Percentiles rank a stretch among this genome's conserved stretches.
Conservation (phyloP, 768 basidiomycete species). For the Rhodotorula babjevae region DNA sequence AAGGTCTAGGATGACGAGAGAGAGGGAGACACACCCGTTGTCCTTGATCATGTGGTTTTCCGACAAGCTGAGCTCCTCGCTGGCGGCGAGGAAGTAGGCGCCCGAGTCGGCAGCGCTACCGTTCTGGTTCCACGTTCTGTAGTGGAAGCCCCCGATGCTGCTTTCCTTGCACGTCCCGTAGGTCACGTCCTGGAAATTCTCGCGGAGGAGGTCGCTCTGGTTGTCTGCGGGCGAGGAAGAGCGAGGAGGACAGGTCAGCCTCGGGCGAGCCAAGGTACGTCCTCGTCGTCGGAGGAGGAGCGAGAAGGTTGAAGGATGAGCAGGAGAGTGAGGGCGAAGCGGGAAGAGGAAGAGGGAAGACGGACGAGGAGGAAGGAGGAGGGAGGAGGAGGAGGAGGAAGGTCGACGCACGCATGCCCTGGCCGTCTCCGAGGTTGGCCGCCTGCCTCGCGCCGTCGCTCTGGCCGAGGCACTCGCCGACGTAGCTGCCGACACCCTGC, state of each 20-base stretch:
- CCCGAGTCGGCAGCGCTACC: slow-evolving; percentile 71
- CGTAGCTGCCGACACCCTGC: background rate
- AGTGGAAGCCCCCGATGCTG: slow-evolving; percentile 78
- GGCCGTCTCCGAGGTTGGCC: slow-evolving; percentile 78
- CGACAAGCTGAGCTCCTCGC: slow-evolving; percentile 53
- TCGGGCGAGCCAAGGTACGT: too few relatives aligned
- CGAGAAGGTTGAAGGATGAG: too few relatives aligned
- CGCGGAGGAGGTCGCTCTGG: slow-evolving; percentile 77
- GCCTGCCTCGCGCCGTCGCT: slow-evolving; percentile 63
- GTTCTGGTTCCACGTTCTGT: slow-evolving; percentile 81
- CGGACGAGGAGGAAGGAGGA: too few relatives aligned
- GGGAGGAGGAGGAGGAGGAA: background rate
- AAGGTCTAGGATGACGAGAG: too few relatives aligned
- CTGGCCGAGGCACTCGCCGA: slow-evolving; percentile 73
- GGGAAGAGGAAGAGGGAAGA: background rate
- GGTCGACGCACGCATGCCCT: slow-evolving; percentile 58
- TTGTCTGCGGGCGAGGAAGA: slow-evolving; percentile 56
- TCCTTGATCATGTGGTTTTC: slow-evolving; percentile 62
- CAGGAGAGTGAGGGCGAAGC: too few relatives aligned
- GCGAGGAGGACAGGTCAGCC: too few relatives aligned
- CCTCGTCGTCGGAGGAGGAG: too few relatives aligned
- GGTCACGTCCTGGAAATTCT: slow-evolving; percentile 71
- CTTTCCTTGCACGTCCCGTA: slow-evolving; percentile 84
- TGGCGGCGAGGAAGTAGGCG: slow-evolving; percentile 80
- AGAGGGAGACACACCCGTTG: slow-evolving; percentile 54